Percentiles rank a stretch among this genome's conserved stretches.
These are phyloP conservation scores for Backusella psychrophila DNA, from an alignment of 192 early-diverging fungal species.

Conservation along the genomic window DNA sequence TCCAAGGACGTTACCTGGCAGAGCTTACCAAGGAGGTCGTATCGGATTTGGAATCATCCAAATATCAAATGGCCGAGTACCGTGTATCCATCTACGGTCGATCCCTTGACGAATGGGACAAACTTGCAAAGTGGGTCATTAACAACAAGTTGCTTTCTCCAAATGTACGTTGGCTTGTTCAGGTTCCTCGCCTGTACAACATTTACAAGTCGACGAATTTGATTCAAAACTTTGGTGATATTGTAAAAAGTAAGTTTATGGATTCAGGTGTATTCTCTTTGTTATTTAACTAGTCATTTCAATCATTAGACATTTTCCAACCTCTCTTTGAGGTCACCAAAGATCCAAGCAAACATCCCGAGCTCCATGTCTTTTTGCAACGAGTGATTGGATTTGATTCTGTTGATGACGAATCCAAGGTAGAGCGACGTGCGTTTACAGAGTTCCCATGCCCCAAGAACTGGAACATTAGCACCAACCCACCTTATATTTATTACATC, in stretches of 20 bases:
- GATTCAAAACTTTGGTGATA: slow-evolving; percentile 71
- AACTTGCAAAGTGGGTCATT: slow-evolving; percentile 89
- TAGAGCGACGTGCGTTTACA: slow-evolving; percentile 77
- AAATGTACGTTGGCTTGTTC: slow-evolving; percentile 96
- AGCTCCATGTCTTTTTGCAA: slow-evolving; percentile 91
- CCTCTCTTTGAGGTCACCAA: slow-evolving; percentile 91
- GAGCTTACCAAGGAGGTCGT: slow-evolving; percentile 92
- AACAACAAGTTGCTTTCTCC: slow-evolving; percentile 86
- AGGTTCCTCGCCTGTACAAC: slow-evolving; percentile 89
- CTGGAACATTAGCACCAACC: slow-evolving; percentile 65
- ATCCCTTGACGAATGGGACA: slow-evolving; percentile 87
- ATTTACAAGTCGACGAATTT: slow-evolving; percentile 70
- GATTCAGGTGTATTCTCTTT: neutral
- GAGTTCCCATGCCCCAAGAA: slow-evolving; percentile 72
- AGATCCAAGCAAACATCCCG: slow-evolving; percentile 83
- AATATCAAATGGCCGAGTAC: slow-evolving; percentile 95
- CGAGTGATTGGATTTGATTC: slow-evolving; percentile 92
- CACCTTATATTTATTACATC: slow-evolving; percentile 92
- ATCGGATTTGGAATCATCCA: slow-evolving; percentile 85
- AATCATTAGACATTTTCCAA: slow-evolving; percentile 68
- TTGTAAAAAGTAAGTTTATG: slow-evolving; percentile 61
- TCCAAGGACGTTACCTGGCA: slow-evolving; percentile 84
- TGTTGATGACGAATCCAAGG: slow-evolving; percentile 93
- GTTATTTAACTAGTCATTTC: neutral
- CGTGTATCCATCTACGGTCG: slow-evolving; percentile 93